A percentile compares a stretch with the other conserved stretches of the same genome.
Evolutionary conservation across 225 moss, liverwort and hornwort genomes (phyloP).

Genomic region (Bryoerythrophyllum caledonicum): DNA sequence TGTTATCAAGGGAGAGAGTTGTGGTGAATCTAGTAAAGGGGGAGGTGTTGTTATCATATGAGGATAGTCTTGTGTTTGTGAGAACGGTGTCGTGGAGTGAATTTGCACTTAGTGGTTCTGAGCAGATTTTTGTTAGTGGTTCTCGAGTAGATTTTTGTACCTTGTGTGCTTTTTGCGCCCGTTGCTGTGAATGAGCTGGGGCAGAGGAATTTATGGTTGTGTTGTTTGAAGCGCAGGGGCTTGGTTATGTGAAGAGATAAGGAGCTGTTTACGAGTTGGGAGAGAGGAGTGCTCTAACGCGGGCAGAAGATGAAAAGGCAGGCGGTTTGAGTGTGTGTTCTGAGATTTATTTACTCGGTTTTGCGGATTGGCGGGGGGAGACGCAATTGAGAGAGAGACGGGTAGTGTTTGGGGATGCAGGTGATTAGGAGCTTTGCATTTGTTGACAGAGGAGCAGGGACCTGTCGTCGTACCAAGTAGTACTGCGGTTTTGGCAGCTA

Average conservation of each 20-base stretch:
- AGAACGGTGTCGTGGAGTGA: no score
- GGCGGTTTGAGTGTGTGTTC: neutral
- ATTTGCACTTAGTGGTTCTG: no score
- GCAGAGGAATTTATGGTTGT: neutral
- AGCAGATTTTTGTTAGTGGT: no score
- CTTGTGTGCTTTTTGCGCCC: neutral
- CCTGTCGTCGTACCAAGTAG: slow-evolving; percentile 26
- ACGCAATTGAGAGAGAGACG: neutral
- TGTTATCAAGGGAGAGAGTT: no score
- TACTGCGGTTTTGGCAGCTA: slow-evolving; percentile 30
- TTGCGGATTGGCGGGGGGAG: slow-evolving; percentile 8
- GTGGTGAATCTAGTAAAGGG: no score
- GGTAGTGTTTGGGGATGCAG: slow-evolving; percentile 49
- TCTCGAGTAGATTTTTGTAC: neutral
- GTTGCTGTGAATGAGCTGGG: neutral
- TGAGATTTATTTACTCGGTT: slow-evolving; percentile 1
- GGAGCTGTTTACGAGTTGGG: neutral
- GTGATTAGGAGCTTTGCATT: slow-evolving; percentile 14
- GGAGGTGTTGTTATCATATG: no score
- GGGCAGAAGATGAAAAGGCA: neutral
- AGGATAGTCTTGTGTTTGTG: no score
- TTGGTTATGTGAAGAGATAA: neutral
- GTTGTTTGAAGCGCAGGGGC: slow-evolving; percentile 14
- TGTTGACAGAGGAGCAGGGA: slow-evolving; percentile 34
- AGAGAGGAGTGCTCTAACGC: neutral